Evolutionary conservation across 2,329 filamentous ascomycete species (phyloP), one percentile per base, ranked within the genome.

Genomic region (Hypoxylon sp.): DNA sequence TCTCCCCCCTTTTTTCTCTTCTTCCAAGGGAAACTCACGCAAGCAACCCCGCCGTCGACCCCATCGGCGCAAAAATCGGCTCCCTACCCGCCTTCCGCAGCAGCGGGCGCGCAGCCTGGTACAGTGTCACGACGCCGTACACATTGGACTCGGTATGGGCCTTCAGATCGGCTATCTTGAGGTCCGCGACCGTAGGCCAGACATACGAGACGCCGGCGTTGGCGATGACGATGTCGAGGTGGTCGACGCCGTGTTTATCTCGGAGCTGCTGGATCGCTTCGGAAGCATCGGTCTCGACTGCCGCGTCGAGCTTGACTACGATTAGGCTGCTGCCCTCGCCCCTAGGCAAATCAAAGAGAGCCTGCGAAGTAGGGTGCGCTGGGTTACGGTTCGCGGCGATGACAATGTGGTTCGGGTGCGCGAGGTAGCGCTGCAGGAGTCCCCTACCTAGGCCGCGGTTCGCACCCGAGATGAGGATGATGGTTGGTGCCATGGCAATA

Each of bases 321-420:
- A 85, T 75, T 8, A 87, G 69, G 1, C 57, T 71, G 39, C 78
- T 83, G 13, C 71, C 75, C 1, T 72, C 35, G 19, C 70, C 82
- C 3, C 65, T 77, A 5, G 83, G 78, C 0, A 87, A 75, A 0
- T 74, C 60, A 1, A 54, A 42, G n/a, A 85, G 78, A 1, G 74
- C 67, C 22, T 72, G 61, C 0, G 79, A 78, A 0, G 73, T 73
- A 5, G 63, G 50, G 14, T 67, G 74, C 24, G 8, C 17, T 10
- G 64, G 63, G 67, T 82, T 67, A 11, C 83, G 81, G 52, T 80
- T 79, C 2, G 75, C 77, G 46, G 82, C 82, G 26, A 84, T 80
- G 63, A 82, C 75, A 3, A 78, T 86, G 78, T 91, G 87, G 78
- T 90, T 87, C 73, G 87, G 84, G 46, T 85, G 83, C n/a, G 83